Evolutionary conservation across 768 basidiomycete genomes (phyloP).

Genomic region (Suillus tomentosus): DNA sequence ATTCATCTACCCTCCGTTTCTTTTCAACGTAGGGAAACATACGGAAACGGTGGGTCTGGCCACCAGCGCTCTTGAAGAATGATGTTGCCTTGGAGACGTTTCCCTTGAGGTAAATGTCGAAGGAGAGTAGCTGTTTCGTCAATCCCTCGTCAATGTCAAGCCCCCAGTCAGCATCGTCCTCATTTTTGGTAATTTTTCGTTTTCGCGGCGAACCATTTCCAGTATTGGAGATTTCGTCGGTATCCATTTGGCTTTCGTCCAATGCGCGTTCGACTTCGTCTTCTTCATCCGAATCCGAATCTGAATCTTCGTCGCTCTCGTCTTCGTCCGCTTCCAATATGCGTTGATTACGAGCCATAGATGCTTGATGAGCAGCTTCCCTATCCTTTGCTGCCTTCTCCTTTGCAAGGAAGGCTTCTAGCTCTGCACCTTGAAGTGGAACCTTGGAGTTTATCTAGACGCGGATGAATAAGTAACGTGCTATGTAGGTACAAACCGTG

Average conservation of each 20-base stretch:
- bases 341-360: conserved; percentile 77
- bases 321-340: conserved; percentile 95
- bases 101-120: conserved; percentile 97
- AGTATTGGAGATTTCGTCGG: conserved; percentile 34
- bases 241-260: conserved; percentile 51
- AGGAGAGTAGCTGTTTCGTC: conserved; percentile 77
- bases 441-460: conserved; percentile 85
- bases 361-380: conserved; percentile 84
- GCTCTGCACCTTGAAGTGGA: conserved; percentile 83
- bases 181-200: conserved; percentile 50
- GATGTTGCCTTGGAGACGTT: conserved; percentile 84
- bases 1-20: conserved; percentile 89
- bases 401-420: conserved; percentile 77
- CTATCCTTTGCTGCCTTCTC: conserved; percentile 79
- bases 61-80: conserved; percentile 80
- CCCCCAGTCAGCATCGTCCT: conserved; percentile 65
- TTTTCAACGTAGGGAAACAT: conserved; percentile 99
- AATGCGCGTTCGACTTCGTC: conserved; percentile 59
- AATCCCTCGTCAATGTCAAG: conserved; percentile 76
- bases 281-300: conserved; percentile 65
- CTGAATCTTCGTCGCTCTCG: conserved; percentile 72
- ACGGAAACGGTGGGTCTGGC: conserved; percentile 78
- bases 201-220: conserved; percentile 27
- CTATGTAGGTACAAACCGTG: neutral
- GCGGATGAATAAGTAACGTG: conserved; percentile 10